Base-by-base conservation (phyloP, 2,329 filamentous ascomycete genomes). In the Colletotrichum navitas region DNA sequence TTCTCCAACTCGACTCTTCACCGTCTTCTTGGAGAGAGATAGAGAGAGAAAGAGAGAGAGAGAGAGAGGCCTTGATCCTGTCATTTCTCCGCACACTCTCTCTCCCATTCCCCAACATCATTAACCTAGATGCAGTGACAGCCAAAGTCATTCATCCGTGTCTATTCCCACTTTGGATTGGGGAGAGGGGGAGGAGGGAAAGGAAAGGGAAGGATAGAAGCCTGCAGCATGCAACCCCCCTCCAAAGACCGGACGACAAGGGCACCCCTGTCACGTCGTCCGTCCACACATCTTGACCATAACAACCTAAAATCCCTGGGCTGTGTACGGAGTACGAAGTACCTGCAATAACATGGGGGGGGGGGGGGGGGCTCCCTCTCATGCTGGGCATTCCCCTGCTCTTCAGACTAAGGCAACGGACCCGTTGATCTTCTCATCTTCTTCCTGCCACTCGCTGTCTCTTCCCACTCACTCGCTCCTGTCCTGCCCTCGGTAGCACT, bases 341-440 rank as follows among this genome's bases (percentile, higher is more conserved):
- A 56, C 70, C 66, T 72, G 70, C 60, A 62, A 62, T 62, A 47
- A 66, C 43, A 66, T 71, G 60, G 43, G 43, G 39, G 43, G 45
- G 45, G 21, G 41, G 54, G 64, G 45, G 45, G 21, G 41, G 54
- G 64, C 34, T 56, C 54, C 49, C 26, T 66, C 64, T 65, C 43
- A 4, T 41, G 59, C 26, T n/a, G 55, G 68, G 64, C 56, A 47
- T 4, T 6, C 61, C 72, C 72, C 64, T 72, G 68, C 56, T 65
- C 47, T 55, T 61, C 49, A 60, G 51, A 63, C 69, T 73, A 56
- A 72, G 59, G 64, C 68, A 65, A 65, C 47, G 49, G 68, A 62
- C 64, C 72, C 64, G 72, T 69, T 73, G 72, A 73, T 73, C 72
- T 73, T 59, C 71, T 73, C 64, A 43, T 73, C 58, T 73, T 67